Base-by-base conservation (phyloP, 1,139 yeast genomes). In the Yamadazyma pseudoaaseri region DNA sequence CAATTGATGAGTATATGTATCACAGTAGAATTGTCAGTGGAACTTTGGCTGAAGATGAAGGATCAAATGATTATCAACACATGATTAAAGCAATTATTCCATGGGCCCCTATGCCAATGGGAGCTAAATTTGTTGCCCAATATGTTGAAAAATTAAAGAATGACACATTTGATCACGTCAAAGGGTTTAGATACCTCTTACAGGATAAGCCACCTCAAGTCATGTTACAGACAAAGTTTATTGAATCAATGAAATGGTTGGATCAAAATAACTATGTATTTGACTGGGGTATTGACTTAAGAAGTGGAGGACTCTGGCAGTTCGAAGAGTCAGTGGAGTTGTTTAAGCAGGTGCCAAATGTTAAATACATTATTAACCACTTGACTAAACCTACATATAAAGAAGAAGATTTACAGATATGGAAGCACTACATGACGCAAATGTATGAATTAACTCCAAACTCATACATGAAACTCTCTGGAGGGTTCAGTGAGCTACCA, bases 281-380 rank as follows among this genome's bases (percentile, higher is more conserved):
- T 41, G 74, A 68, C 31, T 45, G 67, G 37, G 73, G 73, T 4
- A 60, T 68, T 26, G 73, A 68, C 42, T 42, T 60, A 27, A 56
- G 61, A 27, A 44, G 52, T 13, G 58, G 57, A 3, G 73, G 73
- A 0, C 18, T 54, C n/a, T 56, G 65, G 60, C 73, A 68, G 42
- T 50, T 62, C 16, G 54, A 56, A 24, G 72, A 68, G 40, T 51
- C 64, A 10, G 36, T 31, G 13, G 37, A 24, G 20, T 47, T 29
- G 42, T 58, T 26, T 38, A 45, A 26, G 37, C 45, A 45, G 24
- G 52, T 47, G 8, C 54, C 54, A 5, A 42, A 48, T 16, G 49
- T 60, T 20, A 57, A 44, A 13, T 62, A 49, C 37, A 56, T 68
- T 26, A 49, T 66, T 30, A 60, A 69, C 39, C 74, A 68, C 45